A percentile compares a stretch with the other conserved stretches of the same genome.
These are phyloP conservation scores for Chaetomium fimeti DNA, from an alignment of 495 filamentous ascomycete genomes.

Conservation along the genomic window DNA sequence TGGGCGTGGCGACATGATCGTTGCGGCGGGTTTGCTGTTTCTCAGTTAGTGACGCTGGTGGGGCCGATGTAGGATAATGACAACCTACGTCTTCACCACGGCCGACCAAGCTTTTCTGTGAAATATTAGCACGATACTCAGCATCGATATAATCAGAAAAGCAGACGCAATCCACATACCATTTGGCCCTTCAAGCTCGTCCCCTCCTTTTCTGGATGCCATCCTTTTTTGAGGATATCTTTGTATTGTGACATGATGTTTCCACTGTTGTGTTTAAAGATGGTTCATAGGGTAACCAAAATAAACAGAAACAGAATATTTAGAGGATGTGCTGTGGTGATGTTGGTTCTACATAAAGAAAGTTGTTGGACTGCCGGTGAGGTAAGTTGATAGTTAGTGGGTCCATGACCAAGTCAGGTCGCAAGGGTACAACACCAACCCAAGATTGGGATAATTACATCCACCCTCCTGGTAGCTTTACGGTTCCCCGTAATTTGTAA, in stretches of 20 bases:
- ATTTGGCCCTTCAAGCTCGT: slow-evolving; percentile 41
- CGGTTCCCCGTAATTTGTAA: too few species aligned
- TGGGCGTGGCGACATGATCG: slow-evolving; percentile 59
- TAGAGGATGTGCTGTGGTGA: not conserved
- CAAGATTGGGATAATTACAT: not conserved
- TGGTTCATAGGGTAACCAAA: not conserved
- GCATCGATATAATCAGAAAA: not conserved
- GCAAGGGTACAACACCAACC: not conserved
- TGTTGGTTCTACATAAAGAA: not conserved
- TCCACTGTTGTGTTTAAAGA: not conserved
- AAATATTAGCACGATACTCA: slow-evolving; percentile 1
- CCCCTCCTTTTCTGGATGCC: slow-evolving; percentile 46
- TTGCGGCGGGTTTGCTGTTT: slow-evolving; percentile 32
- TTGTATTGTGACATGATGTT: slow-evolving; percentile 29
- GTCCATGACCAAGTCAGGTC: not conserved
- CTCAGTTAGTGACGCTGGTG: not conserved
- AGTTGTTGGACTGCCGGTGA: not conserved
- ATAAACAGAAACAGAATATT: not conserved
- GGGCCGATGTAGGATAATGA: too few species aligned
- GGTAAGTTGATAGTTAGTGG: not conserved
- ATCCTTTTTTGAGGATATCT: slow-evolving; percentile 45
- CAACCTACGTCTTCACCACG: slow-evolving; percentile 36
- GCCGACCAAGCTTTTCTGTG: slow-evolving; percentile 46
- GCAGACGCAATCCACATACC: slow-evolving; percentile 35
- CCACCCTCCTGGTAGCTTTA: too few species aligned